Evolutionary conservation across 1,284 basidiomycete genomes (phyloP).

Genomic region (Rhodotorula sp.): DNA sequence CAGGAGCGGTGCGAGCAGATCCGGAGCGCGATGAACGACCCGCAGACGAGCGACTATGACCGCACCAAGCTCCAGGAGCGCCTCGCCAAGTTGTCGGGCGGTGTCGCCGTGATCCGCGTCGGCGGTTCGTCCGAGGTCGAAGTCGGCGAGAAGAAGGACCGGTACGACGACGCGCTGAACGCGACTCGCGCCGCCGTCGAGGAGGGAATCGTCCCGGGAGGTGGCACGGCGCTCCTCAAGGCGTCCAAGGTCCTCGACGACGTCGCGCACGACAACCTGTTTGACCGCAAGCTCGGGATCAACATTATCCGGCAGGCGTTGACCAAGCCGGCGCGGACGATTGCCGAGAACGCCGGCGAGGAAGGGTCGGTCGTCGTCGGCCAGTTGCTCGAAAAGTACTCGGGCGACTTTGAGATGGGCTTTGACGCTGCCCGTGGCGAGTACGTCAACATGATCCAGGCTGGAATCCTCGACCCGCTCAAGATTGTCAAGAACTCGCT

Average conservation of each 20-base stretch:
- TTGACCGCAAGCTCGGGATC: slow-evolving; percentile 96
- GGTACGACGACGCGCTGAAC: slow-evolving; percentile 96
- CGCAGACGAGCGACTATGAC: slow-evolving; percentile 89
- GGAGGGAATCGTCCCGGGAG: slow-evolving; percentile 95
- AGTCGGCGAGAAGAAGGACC: slow-evolving; percentile 99
- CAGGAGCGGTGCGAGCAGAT: slow-evolving; percentile 93
- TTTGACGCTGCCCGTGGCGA: slow-evolving; percentile 12
- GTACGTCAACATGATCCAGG: slow-evolving; percentile 41
- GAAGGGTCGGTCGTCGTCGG: slow-evolving; percentile 93
- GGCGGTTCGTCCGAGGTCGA: slow-evolving; percentile 92
- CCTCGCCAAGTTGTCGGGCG: slow-evolving; percentile 90
- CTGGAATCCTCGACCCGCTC: slow-evolving; percentile 72
- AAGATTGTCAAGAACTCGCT: slow-evolving; percentile 76
- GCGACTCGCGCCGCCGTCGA: slow-evolving; percentile 97
- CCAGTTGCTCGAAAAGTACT: slow-evolving; percentile 69
- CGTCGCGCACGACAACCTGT: slow-evolving; percentile 76
- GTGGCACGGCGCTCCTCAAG: slow-evolving; percentile 70
- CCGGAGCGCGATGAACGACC: slow-evolving; percentile 75
- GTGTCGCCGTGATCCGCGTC: slow-evolving; percentile 98
- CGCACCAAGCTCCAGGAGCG: slow-evolving; percentile 94
- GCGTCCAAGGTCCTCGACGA: slow-evolving; percentile 76
- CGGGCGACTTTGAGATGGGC: slow-evolving; percentile 59
- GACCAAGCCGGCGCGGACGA: slow-evolving; percentile 72
- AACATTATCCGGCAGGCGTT: slow-evolving; percentile 88
- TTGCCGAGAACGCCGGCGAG: slow-evolving; percentile 92